Evolutionary conservation across 495 filamentous ascomycete species (phyloP).

Genomic region (Astrothelium subdiscretum): DNA sequence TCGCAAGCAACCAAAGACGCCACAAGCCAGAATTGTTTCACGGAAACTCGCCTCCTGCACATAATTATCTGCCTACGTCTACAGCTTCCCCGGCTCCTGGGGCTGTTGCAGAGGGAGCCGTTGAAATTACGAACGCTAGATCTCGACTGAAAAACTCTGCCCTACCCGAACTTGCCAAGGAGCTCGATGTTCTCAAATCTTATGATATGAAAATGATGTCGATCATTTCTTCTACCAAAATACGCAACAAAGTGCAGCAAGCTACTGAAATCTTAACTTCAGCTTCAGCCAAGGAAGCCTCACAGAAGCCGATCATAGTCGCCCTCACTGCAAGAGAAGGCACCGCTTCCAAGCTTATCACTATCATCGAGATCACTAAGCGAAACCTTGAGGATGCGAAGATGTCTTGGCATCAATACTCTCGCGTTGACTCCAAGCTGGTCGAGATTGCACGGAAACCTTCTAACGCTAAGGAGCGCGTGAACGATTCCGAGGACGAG

Average conservation of each 20-base stretch:
- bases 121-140: background rate
- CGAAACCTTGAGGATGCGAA: constrained; percentile 41
- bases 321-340: constrained; percentile 42
- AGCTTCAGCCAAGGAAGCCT: background rate
- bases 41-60: background rate
- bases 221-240: constrained; percentile 1
- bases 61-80: background rate
- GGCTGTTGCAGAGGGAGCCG: background rate
- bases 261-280: background rate
- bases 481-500: constrained; percentile 14
- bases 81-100: background rate
- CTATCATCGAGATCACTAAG: constrained; percentile 53
- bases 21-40: background rate
- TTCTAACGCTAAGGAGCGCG: constrained; percentile 6
- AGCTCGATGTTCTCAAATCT: background rate
- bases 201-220: background rate
- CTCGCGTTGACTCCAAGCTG: constrained; percentile 27
- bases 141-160: background rate
- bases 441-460: constrained; percentile 18
- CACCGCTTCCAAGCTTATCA: constrained; percentile 48
- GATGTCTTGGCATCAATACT: constrained; percentile 51
- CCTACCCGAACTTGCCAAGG: background rate
- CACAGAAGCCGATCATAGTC: constrained; percentile 25
- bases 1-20: background rate
- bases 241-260: background rate